These are phyloP conservation scores for Casuarina equisetifolia DNA, from an alignment of 306 rosid genomes.

Conservation along the genomic window DNA sequence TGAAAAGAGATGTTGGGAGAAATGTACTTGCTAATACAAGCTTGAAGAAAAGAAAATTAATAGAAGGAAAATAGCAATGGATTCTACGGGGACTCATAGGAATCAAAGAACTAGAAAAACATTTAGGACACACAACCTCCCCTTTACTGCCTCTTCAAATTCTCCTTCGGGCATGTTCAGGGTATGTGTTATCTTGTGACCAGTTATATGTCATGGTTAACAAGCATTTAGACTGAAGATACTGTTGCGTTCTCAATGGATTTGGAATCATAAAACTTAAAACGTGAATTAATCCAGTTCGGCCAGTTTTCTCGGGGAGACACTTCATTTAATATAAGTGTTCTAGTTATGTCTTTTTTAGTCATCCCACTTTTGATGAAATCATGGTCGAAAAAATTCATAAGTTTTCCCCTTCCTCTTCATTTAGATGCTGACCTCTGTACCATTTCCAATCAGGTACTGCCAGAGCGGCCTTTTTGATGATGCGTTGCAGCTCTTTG, in stretches of 20 bases:
- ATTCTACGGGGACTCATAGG: not conserved
- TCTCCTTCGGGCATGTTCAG: not conserved
- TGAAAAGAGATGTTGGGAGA: not conserved
- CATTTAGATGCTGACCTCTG: slow-evolving; percentile 2
- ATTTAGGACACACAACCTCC: not conserved
- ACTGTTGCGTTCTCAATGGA: not conserved
- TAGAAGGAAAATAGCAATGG: not conserved
- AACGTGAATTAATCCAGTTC: not conserved
- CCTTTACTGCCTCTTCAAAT: not conserved
- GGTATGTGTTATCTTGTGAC: not conserved
- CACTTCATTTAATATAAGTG: not conserved
- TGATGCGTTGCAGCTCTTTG: slow-evolving; percentile 57
- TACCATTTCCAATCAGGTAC: slow-evolving; percentile 50
- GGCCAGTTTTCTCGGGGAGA: not conserved
- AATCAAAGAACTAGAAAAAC: not conserved
- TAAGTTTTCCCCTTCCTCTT: not conserved
- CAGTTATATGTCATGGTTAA: not conserved
- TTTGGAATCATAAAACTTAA: too few relatives aligned
- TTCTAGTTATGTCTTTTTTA: not conserved
- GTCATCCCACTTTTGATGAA: not conserved
- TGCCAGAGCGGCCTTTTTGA: slow-evolving; percentile 60
- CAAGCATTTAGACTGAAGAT: not conserved
- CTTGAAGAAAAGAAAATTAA: not conserved
- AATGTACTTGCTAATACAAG: not conserved
- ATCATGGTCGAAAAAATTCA: not conserved